phyloP scores from a whole-genome alignment of 2,329 filamentous ascomycete species.

The Penicillium sp. region DNA sequence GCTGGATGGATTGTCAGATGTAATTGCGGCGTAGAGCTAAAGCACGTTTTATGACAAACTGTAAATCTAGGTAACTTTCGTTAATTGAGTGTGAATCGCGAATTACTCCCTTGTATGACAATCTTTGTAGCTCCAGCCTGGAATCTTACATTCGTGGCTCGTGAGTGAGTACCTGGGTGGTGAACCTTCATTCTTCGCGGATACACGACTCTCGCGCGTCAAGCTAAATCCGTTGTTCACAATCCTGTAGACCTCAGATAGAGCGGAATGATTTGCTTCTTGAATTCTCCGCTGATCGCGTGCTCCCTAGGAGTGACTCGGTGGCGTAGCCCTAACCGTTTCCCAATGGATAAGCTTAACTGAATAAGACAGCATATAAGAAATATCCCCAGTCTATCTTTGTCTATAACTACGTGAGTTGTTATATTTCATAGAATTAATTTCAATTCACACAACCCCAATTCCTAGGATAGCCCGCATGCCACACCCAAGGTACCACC shows the following conservation, averaged over 20 bases:
- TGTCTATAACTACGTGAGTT: no score
- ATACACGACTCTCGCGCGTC: background rate
- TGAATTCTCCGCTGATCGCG: background rate
- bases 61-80: background rate
- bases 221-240: background rate
- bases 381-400: no score
- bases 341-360: no score
- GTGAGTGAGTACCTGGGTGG: background rate
- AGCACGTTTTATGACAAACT: background rate
- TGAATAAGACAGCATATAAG: no score
- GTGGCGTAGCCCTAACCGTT: no score
- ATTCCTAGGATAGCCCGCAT: background rate
- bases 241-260: no score
- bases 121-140: background rate
- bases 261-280: background rate
- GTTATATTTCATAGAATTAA: no score
- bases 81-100: no score
- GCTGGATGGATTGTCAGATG: conserved; percentile 61
- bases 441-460: no score
- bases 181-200: background rate
- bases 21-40: conserved; percentile 63
- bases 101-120: no score
- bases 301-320: no score
- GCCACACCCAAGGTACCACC: background rate
- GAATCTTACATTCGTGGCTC: background rate